Evolutionary conservation across 2,329 filamentous ascomycete species (phyloP).

Genomic region (Fusarium pseudocircinatum): DNA sequence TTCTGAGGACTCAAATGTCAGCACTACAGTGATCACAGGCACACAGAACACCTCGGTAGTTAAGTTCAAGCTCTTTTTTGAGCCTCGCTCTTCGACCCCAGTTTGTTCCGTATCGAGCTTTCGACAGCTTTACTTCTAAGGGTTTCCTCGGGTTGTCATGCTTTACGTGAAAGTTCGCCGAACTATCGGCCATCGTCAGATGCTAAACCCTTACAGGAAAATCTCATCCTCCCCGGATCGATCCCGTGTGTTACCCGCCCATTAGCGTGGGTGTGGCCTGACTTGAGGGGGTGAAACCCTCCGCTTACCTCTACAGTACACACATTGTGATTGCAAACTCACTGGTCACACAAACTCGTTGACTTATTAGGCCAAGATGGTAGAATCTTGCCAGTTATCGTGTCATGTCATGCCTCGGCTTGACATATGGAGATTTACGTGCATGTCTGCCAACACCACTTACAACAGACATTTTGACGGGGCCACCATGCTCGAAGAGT

Average conservation of each 20-base stretch:
- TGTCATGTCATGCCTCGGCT: constrained; percentile 1
- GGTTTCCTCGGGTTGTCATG: not conserved
- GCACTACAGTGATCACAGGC: not conserved
- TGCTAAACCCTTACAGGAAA: constrained; percentile 31
- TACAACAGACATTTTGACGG: not conserved
- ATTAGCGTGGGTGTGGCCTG: constrained; percentile 30
- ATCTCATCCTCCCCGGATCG: constrained; percentile 38
- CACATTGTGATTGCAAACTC: not conserved
- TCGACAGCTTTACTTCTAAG: not conserved
- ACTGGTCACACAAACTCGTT: not conserved
- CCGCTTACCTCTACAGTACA: not conserved
- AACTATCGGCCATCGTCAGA: constrained; percentile 13
- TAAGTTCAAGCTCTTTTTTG: not conserved
- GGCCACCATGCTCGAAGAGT: constrained; percentile 12
- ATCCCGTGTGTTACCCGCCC: constrained; percentile 33
- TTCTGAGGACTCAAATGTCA: not conserved
- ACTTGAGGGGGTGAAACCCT: constrained; percentile 3
- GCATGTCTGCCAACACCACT: not conserved
- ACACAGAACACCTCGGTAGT: not conserved
- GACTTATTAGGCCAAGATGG: not conserved
- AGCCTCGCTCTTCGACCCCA: constrained; percentile 2
- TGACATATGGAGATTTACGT: constrained; percentile 8
- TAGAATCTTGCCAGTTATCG: not conserved
- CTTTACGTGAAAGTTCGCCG: constrained; percentile 15
- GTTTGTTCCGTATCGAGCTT: constrained; percentile 1